A percentile compares a stretch with the other conserved stretches of the same genome.
phyloP scores from a whole-genome alignment of 306 rosid species.

The Acacia acuminata region DNA sequence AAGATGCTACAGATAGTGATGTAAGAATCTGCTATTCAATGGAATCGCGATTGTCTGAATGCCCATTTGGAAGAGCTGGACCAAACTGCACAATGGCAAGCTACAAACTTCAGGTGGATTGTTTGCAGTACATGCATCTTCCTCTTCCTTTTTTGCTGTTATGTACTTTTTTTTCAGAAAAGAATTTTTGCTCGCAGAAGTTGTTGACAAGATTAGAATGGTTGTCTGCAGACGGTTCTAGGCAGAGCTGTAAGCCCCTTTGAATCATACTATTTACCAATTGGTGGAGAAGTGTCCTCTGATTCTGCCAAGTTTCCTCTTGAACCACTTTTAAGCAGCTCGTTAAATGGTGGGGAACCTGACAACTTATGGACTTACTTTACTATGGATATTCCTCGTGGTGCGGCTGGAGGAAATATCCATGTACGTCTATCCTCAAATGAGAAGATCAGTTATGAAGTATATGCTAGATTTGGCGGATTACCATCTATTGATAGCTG shows the following conservation, averaged over 20 bases:
- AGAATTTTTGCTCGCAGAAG: conserved; percentile 41
- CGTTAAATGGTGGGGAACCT: conserved; percentile 43
- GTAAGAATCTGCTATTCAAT: conserved; percentile 66
- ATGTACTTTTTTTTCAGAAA: background rate
- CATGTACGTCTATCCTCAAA: conserved; percentile 64
- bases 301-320: conserved; percentile 72
- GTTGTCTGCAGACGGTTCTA: conserved; percentile 81
- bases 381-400: conserved; percentile 74
- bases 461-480: conserved; percentile 91
- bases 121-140: conserved; percentile 25
- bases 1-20: conserved; percentile 38
- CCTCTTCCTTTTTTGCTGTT: conserved; percentile 17
- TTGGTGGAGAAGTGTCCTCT: conserved; percentile 49
- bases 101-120: conserved; percentile 78
- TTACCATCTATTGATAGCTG: conserved; percentile 74
- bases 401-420: conserved; percentile 89
- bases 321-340: conserved; percentile 65
- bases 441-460: conserved; percentile 56
- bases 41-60: conserved; percentile 68
- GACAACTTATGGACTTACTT: conserved; percentile 76
- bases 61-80: conserved; percentile 84
- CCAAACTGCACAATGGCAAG: conserved; percentile 69
- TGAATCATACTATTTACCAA: conserved; percentile 85
- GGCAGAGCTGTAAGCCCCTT: conserved; percentile 61
- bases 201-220: conserved; percentile 62